Conservation (phyloP, 331 rosid genomes). For the Phaseolus coccineus region DNA sequence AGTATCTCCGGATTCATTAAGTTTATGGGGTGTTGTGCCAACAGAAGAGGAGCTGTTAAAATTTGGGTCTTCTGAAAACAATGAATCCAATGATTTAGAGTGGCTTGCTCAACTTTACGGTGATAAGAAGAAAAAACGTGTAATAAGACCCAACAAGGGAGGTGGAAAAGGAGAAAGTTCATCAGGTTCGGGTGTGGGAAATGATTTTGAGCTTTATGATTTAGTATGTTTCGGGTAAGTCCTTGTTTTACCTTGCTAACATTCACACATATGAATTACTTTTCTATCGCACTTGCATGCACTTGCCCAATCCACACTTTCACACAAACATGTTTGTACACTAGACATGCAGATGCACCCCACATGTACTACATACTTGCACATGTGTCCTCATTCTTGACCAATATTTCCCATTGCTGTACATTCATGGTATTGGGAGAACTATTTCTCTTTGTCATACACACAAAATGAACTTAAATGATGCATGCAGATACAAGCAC, state of each 20-base stretch:
- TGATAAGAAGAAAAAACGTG: constrained; percentile 64
- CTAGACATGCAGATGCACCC: neutral
- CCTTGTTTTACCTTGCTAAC: constrained; percentile 34
- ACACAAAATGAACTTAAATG: neutral
- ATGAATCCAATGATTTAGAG: constrained; percentile 70
- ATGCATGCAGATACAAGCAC: neutral
- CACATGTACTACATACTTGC: neutral
- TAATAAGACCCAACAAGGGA: constrained; percentile 54
- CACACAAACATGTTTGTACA: neutral
- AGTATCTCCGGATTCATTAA: constrained; percentile 80
- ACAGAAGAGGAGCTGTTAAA: constrained; percentile 81
- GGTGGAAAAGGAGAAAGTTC: constrained; percentile 85
- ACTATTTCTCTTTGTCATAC: neutral
- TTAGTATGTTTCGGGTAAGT: constrained; percentile 95
- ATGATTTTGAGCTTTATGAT: constrained; percentile 69
- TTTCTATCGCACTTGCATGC: neutral
- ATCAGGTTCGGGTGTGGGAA: constrained; percentile 52
- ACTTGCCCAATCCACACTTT: neutral
- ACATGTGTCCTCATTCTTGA: neutral
- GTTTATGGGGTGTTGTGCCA: constrained; percentile 85
- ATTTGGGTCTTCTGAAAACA: constrained; percentile 71
- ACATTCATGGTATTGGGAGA: constrained; percentile 6
- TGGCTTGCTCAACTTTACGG: constrained; percentile 96
- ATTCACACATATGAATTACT: neutral
- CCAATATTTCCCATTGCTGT: constrained; percentile 58